Conservation (phyloP, 768 basidiomycete species). For the Pluteus cervinus region DNA sequence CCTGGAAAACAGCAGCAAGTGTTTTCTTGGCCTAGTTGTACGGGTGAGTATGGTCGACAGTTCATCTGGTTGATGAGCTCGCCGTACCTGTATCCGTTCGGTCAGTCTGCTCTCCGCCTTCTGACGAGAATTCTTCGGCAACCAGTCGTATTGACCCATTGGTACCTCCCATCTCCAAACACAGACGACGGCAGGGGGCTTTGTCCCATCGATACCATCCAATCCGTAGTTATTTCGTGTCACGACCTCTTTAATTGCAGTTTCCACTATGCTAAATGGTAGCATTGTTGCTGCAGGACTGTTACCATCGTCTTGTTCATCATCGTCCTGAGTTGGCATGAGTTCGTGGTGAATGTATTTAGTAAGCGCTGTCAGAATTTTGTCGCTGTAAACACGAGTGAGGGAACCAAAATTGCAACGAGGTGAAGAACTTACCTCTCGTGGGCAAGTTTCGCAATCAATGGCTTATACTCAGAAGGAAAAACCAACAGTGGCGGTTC, state of each 20-base stretch:
- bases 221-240: slow-evolving; percentile 79
- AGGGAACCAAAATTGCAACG: too few relatives aligned
- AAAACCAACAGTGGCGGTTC: slow-evolving; percentile 49
- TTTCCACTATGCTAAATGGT: slow-evolving; percentile 53
- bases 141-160: slow-evolving; percentile 47
- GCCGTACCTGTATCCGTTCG: slow-evolving; percentile 61
- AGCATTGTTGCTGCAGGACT: slow-evolving; percentile 32
- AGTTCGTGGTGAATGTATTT: slow-evolving; percentile 69
- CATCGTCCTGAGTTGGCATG: slow-evolving; percentile 57
- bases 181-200: slow-evolving; percentile 55
- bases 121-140: slow-evolving; percentile 61
- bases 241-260: slow-evolving; percentile 56
- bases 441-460: slow-evolving; percentile 78
- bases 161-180: slow-evolving; percentile 88
- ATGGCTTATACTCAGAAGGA: slow-evolving; percentile 62
- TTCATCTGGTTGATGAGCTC: neutral
- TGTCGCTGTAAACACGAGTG: slow-evolving; percentile 51
- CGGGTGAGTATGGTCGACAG: neutral
- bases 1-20: slow-evolving; percentile 47
- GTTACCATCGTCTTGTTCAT: slow-evolving; percentile 35
- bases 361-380: slow-evolving; percentile 51
- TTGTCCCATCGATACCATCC: slow-evolving; percentile 43
- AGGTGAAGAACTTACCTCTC: slow-evolving; percentile 64
- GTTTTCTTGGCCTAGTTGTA: slow-evolving; percentile 49
- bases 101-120: slow-evolving; percentile 53